Base-by-base conservation (phyloP, 345 rosid genomes). In the Combretum micranthum region DNA sequence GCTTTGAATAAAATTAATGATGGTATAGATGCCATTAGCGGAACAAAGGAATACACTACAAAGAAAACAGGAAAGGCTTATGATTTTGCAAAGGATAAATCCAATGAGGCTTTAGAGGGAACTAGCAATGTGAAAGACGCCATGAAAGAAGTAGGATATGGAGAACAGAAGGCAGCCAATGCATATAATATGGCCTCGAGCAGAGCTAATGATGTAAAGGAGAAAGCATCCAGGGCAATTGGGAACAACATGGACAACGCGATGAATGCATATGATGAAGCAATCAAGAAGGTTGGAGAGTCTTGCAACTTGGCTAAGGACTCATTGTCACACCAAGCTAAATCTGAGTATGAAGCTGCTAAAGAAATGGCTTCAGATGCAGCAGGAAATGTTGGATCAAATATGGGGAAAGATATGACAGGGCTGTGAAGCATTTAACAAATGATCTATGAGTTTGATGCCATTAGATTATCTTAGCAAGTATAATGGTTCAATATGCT, bases 361-460 rank as follows among this genome's bases (percentile, higher is more conserved):
- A 86, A 84, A 59, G 82, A 78, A 47, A 77, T 52, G 60, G 75
- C 81, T 58, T 83, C 84, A 0, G 20, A 67, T 22, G 81, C 78
- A 0, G 50, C 80, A 0, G 79, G 66, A 43, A 77, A 77, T 32
- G 15, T 84, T 16, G 83, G 85, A 60, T 77, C 55, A 15, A 65
- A 73, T 53, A 72, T 70, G 77, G 68, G 69, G 64, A 39, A 22
- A 26, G 56, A 26, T 1, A 8, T 13, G 11, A 49, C 55, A n/a
- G 75, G 66, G 47, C 69, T 64, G 55, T 67, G 65, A 72, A 62
- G 39, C 39, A 32, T 32, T 32, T 32, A 32, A 32, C 39, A 32
- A 11, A 32, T 32, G 10, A 32, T 32, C 39, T 32, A 11, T 32
- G 39, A 32, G 39, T 32, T 7, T 5, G 5, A 32, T 32, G 39